A percentile compares a stretch with the other conserved stretches of the same genome.
phyloP scores from a whole-genome alignment of 2,329 filamentous ascomycete genomes.

The Exophiala spinifera region DNA sequence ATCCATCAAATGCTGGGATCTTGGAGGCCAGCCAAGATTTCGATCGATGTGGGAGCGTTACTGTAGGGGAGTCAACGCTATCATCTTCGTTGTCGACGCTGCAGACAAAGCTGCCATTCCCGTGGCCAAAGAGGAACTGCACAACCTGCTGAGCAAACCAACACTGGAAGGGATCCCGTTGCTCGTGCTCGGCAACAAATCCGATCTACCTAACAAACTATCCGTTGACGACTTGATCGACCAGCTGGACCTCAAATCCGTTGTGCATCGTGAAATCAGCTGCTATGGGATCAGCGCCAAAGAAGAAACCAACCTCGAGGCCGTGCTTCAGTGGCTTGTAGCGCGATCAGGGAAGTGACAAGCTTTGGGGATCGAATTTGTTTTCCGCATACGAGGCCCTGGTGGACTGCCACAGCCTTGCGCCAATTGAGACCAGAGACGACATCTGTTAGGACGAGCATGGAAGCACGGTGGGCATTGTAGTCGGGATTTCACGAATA shows the following conservation, averaged over 20 bases:
- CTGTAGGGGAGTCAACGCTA: slow-evolving; percentile 94
- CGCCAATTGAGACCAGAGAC: neutral
- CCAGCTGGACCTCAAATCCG: slow-evolving; percentile 80
- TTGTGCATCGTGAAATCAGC: slow-evolving; percentile 89
- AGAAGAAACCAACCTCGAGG: slow-evolving; percentile 97
- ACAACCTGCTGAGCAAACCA: slow-evolving; percentile 79
- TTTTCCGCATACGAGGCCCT: no score
- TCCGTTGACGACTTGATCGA: slow-evolving; percentile 96
- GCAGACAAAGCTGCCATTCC: slow-evolving; percentile 78
- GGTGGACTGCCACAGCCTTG: neutral
- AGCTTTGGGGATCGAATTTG: no score
- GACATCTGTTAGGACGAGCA: no score
- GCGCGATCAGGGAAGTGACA: slow-evolving; percentile 73
- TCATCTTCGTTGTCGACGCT: slow-evolving; percentile 98
- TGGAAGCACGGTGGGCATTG: no score
- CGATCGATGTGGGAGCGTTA: slow-evolving; percentile 99
- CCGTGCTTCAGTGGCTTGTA: slow-evolving; percentile 94
- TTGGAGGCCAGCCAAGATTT: slow-evolving; percentile 94
- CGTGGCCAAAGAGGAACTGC: slow-evolving; percentile 86
- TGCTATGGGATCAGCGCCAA: slow-evolving; percentile 99
- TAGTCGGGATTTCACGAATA: neutral
- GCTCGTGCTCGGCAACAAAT: slow-evolving; percentile 94
- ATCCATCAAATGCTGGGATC: slow-evolving; percentile 97
- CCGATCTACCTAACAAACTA: slow-evolving; percentile 84
- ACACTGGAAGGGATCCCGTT: slow-evolving; percentile 86